Base-by-base conservation (phyloP, 2,329 filamentous ascomycete genomes). In the Chaetoscypha palmicola region DNA sequence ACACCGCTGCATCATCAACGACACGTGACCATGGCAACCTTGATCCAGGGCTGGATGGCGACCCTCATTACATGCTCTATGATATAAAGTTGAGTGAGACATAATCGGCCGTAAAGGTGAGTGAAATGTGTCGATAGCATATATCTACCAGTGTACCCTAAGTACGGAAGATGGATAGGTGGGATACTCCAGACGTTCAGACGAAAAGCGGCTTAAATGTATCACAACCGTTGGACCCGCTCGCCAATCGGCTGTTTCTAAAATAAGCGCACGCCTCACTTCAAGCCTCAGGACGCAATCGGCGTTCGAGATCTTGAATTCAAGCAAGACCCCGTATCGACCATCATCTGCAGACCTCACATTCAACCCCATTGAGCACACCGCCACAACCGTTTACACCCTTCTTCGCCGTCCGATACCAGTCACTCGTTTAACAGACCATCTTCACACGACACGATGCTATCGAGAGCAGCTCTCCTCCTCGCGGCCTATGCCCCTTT, bases 371-470 rank as follows among this genome's bases (percentile, higher is more conserved):
- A 33, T 33, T 33, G 9, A 21, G 17, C 36, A 33, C 33, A 20
- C 16, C 16, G 34, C 19, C 30, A 11, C 14, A 28, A 33, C 9
- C 21, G 12, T 20, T 35, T 16, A 11, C 19, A 41, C 30, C 33
- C 35, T 17, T 24, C 14, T 38, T 20, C 26, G n/a, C 41, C 42
- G 20, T 17, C 11, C 16, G 14, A 16, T 16, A 40, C 20, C 42
- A 52, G 51, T 54, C 51, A 51, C 48, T 57, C 49, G 45, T 53
- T 54, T 45, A n/a, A 22, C 37, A 33, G 22, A 35, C 28, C 36
- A 24, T 37, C 24, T 26, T 28, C 16, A 14, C 21, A 24, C 22
- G 20, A 34, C 46, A 45, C 28, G 16, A 60, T 61, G 57, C 52
- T 49, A 38, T 41, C 50, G 5, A 51, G 45, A 19, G 42, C 38